Base-by-base conservation (phyloP, 2,329 filamentous ascomycete genomes). In the Chrysosporium keratinophilum region DNA sequence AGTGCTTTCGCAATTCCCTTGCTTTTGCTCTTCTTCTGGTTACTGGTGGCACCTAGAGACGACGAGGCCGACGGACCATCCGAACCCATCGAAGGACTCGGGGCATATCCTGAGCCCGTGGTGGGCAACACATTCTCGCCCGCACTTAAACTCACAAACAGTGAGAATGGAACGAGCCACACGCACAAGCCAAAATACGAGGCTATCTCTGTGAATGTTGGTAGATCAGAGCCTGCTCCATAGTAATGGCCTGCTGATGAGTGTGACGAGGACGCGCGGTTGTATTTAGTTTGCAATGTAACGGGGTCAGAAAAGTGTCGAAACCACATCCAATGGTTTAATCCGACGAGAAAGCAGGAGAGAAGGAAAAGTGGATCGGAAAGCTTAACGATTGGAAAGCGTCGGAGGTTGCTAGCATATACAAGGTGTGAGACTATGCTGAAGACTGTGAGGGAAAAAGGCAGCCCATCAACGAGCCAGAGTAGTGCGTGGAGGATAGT, bases 251-350 rank as follows among this genome's bases (percentile, higher is more conserved):
- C 49, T 28, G 17, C 19, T 43, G 49, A 40, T 31, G 60, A 60
- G 31, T 31, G 50, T 55, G 53, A 43, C 62, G 12, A 53, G 76
- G 73, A 55, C 76, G 10, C 73, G 65, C 3, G 73, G 74, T 59
- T 87, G 46, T 62, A 74, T 52, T 70, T 71, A 46, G 78, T 69
- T 58, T 84, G 78, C 53, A 63, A 61, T 14, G 62, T 45, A 1
- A 71, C 69, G 11, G 78, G 75, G 53, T 76, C 71, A 56, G 86
- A 91, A 70, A 98, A 98, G 72, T 97, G 84, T 54, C 81, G 81
- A 76, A 98, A 97, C 91, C 93, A 98, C 49, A 95, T 76, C 71
- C 88, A 96, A 69, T 98, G 93, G 70, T 98, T 95, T 35, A 85
- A 63, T 1, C 95, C 76, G 10, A 98, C 93, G 34, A 97, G 78